A percentile compares a stretch with the other conserved stretches of the same genome.
Evolutionary conservation across 495 filamentous ascomycete genomes (phyloP).

Genomic region (Penicillium turbatum): DNA sequence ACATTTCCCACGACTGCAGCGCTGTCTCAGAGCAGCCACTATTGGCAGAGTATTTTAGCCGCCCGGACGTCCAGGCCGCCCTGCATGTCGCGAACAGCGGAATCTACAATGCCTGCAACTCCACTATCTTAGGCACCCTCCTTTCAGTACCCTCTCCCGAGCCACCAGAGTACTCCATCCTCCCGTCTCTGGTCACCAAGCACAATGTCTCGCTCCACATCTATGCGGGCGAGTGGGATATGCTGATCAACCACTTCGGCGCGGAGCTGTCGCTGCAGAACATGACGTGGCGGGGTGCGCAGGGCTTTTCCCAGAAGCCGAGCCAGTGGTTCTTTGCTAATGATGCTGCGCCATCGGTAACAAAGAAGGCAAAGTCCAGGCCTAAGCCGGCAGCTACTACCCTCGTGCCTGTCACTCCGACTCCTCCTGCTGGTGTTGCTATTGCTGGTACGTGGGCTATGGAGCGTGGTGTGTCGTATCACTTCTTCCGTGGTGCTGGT

Average conservation of each 20-base stretch:
- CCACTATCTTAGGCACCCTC: slow-evolving; percentile 24
- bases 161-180: slow-evolving; percentile 31
- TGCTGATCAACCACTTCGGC: slow-evolving; percentile 40
- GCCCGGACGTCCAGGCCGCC: slow-evolving; percentile 31
- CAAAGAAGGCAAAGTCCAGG: neutral
- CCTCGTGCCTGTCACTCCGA: neutral
- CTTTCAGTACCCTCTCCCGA: slow-evolving; percentile 14
- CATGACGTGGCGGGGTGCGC: slow-evolving; percentile 35
- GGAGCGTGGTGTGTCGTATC: slow-evolving; percentile 36
- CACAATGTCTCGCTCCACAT: slow-evolving; percentile 37
- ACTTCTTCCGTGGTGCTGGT: slow-evolving; percentile 32
- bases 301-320: slow-evolving; percentile 27
- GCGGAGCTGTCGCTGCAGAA: slow-evolving; percentile 39
- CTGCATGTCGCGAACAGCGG: slow-evolving; percentile 29
- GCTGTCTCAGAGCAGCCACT: slow-evolving; percentile 21
- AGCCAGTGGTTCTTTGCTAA: slow-evolving; percentile 20
- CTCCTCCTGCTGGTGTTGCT: neutral
- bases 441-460: slow-evolving; percentile 27
- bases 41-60: slow-evolving; percentile 33
- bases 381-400: neutral
- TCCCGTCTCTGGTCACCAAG: slow-evolving; percentile 31
- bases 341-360: slow-evolving; percentile 19
- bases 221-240: slow-evolving; percentile 39
- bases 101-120: slow-evolving; percentile 30
- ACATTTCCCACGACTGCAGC: slow-evolving; percentile 34